Evolutionary conservation across 2,329 filamentous ascomycete genomes (phyloP), one percentile per base, ranked within the genome.

Genomic region (Clonostachys sp.): DNA sequence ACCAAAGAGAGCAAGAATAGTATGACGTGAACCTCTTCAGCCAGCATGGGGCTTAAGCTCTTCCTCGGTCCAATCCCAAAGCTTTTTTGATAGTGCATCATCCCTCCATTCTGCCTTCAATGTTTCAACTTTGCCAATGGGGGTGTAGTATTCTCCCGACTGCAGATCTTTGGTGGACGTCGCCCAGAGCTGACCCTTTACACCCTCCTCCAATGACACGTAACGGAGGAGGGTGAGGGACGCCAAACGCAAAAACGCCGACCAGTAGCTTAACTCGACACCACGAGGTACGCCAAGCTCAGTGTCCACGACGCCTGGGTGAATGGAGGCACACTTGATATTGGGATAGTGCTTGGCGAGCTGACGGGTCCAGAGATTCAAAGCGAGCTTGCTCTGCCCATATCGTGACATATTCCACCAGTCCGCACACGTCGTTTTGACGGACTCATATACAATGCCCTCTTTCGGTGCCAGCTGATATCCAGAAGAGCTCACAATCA

Each of bases 111-210:
- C 42, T 12, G 33, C 35, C 33, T 33, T 34, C n/a, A 12, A 13
- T 17, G 30, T 14, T 17, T 49, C 56, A 10, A 46, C 34, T 4
- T 59, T 46, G 3, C 64, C 67, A 5, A 69, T 57, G 0, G 64
- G 64, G 43, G 56, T 51, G 49, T 70, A 70, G 48, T 63, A 67
- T 45, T 46, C 55, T 2, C 66, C 66, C 30, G 47, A 60, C 34
- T 48, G 51, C 4, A 60, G 51, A 10, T 61, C 57, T 1, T 48
- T 44, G 12, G 54, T 51, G 13, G 58, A 58, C 3, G 58, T 53
- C 14, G 64, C 65, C 69, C 68, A 72, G 2, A 72, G 53, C 55
- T 71, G 66, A 49, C 65, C 67, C 48, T 18, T 39, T 18, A 18
- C 36, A 6, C 36, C 36, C 17, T 39, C 17, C 36, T 39, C 36